Conservation (phyloP, 2,329 filamentous ascomycete genomes). For the Hypoxylon sp. region DNA sequence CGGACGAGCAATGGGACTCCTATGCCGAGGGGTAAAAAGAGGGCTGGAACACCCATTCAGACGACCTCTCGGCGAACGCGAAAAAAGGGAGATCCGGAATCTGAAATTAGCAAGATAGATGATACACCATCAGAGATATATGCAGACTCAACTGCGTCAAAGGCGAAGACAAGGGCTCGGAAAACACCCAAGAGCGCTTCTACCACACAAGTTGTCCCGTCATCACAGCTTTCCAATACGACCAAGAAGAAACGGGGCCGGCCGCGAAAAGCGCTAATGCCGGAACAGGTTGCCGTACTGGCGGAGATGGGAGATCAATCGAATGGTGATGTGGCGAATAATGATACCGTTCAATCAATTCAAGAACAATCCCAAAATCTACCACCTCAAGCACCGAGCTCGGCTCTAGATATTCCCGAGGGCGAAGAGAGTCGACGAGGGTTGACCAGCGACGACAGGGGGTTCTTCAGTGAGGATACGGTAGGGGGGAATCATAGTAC, state of each 20-base stretch:
- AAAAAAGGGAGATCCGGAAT: conserved; percentile 51
- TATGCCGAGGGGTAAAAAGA: conserved; percentile 63
- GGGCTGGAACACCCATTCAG: conserved; percentile 62
- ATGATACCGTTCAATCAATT: conserved; percentile 17
- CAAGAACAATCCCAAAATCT: conserved; percentile 23
- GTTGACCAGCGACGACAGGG: conserved; percentile 11
- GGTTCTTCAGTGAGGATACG: conserved; percentile 28
- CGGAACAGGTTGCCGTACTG: conserved; percentile 47
- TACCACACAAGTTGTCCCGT: conserved; percentile 45
- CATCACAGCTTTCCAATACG: conserved; percentile 48
- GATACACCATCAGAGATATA: conserved; percentile 49
- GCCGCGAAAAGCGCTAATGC: conserved; percentile 51
- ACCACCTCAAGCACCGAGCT: conserved; percentile 15
- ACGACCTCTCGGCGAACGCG: conserved; percentile 56
- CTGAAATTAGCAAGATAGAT: conserved; percentile 48
- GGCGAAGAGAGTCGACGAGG: conserved; percentile 25
- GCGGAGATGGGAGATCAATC: conserved; percentile 36
- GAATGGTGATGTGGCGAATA: conserved; percentile 22
- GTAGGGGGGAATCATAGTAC: conserved; percentile 28
- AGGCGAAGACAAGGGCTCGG: conserved; percentile 54
- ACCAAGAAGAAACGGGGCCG: conserved; percentile 54
- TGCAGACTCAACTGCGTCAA: conserved; percentile 52
- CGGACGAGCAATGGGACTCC: conserved; percentile 68
- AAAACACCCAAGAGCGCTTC: conserved; percentile 51
- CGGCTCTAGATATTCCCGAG: conserved; percentile 12